These are phyloP conservation scores for Pseudonitzschia delicatissima DNA, from an alignment of 108 stramenopile species.

Conservation along the genomic window DNA sequence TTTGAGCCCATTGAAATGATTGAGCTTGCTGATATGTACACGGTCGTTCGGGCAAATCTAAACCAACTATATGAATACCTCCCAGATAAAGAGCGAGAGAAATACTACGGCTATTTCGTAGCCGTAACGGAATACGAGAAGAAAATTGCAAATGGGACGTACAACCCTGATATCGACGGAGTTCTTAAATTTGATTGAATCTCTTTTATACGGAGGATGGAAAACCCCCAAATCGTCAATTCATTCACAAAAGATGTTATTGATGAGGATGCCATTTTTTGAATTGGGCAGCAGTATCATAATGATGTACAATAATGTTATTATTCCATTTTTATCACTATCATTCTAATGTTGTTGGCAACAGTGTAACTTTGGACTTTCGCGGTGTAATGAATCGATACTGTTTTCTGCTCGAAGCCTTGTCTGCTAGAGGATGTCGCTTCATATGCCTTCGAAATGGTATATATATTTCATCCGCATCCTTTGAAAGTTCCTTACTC, in stretches of 20 bases:
- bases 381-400: constrained; percentile 68
- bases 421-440: constrained; percentile 54
- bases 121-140: constrained; percentile 69
- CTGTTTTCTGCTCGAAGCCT: constrained; percentile 17
- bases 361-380: constrained; percentile 22
- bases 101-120: constrained; percentile 66
- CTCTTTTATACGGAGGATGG: no score
- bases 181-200: constrained; percentile 42
- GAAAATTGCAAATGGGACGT: constrained; percentile 58
- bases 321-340: no score
- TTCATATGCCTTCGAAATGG: constrained; percentile 41
- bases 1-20: constrained; percentile 43
- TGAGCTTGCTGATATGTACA: constrained; percentile 55
- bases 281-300: no score
- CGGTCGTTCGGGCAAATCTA: constrained; percentile 41
- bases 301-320: no score
- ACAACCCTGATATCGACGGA: constrained; percentile 64
- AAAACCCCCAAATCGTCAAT: no score
- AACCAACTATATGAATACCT: constrained; percentile 52
- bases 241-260: no score
- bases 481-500: constrained; percentile 31
- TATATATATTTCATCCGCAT: constrained; percentile 58
- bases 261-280: no score
- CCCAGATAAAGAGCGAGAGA: constrained; percentile 49
- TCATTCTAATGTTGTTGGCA: constrained; percentile 5